Evolutionary conservation across 345 rosid species (phyloP), one percentile per base, ranked within the genome.

Genomic region (Schrenkiella parvula): DNA sequence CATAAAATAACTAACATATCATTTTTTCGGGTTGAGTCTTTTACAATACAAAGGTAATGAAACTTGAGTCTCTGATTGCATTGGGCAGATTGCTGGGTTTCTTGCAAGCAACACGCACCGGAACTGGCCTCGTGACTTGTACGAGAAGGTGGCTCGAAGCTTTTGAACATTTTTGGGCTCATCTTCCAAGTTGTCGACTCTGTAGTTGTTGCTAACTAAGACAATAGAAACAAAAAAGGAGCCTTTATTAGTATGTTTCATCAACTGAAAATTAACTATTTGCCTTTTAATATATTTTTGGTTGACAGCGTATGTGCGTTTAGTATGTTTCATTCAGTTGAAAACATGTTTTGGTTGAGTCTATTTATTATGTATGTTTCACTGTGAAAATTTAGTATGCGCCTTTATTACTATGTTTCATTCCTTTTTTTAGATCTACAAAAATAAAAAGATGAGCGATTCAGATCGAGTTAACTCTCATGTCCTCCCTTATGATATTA

Each of bases 51-150:
- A 57, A 65, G 47, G 7, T 66, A 8, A 56, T 70, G 43, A 39
- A 42, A 47, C 7, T 26, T 48, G 37, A 63, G 31, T 34, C 28
- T 80, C 34, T 68, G 70, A 50, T 51, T 53, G 37, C 1, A 42
- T 55, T 80, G 83, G 23, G 74, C 92, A 93, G 98, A 88, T 91
- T 71, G 87, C 95, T 21, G 87, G 82, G 64, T 88, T 93, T 76
- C 87, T 93, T 43, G 98, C 97, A 22, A 89, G 84, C 79, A 93
- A 93, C 78, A 82, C 82, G 66, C 87, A 80, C 75, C 74, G 82
- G 80, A 91, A 89, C 74, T 93, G 97, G 95, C 98, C 98, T 32
- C 93, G 86, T 11, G 97, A 91, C 64, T 73, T 93, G 72, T 93
- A 83, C 7, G 93, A 89, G 50, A 93, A 83, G 84, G 93, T 88